Evolutionary conservation across 345 rosid genomes (phyloP).

Genomic region (Rubroshorea leprosula): DNA sequence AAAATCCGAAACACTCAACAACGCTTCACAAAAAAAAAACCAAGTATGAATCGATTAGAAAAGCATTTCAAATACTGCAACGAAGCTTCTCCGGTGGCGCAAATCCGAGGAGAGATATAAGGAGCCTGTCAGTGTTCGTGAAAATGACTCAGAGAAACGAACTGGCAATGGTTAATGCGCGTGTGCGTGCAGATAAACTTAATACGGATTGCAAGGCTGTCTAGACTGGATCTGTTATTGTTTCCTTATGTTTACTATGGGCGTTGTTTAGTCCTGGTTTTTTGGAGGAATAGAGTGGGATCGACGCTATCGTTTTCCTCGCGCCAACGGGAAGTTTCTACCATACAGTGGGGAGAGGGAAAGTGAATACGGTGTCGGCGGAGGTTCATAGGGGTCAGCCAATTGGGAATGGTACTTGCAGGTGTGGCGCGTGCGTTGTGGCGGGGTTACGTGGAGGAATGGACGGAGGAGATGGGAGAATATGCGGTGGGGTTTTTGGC

Average conservation of each 20-base stretch:
- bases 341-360: neutral
- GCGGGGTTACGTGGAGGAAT: neutral
- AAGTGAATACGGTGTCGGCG: conserved; percentile 27
- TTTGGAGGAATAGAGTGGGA: conserved; percentile 34
- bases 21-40: too few relatives aligned
- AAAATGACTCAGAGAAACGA: conserved; percentile 25
- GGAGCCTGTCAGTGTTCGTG: conserved; percentile 24
- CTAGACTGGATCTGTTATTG: conserved; percentile 15
- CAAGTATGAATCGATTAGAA: too few relatives aligned
- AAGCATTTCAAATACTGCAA: neutral
- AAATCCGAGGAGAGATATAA: conserved; percentile 32
- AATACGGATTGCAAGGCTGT: conserved; percentile 18
- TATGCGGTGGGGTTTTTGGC: too few relatives aligned
- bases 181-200: neutral
- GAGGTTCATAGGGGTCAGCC: conserved; percentile 15
- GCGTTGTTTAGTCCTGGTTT: neutral
- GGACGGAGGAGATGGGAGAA: too few relatives aligned
- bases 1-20: conserved; percentile 5
- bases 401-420: neutral
- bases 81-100: conserved; percentile 4
- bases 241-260: conserved; percentile 2
- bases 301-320: conserved; percentile 40
- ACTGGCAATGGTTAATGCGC: conserved; percentile 20
- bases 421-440: neutral
- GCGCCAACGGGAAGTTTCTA: conserved; percentile 28